Evolutionary conservation across 1,284 basidiomycete genomes (phyloP).

Genomic region (Erythrobasidium hasegawianum): DNA sequence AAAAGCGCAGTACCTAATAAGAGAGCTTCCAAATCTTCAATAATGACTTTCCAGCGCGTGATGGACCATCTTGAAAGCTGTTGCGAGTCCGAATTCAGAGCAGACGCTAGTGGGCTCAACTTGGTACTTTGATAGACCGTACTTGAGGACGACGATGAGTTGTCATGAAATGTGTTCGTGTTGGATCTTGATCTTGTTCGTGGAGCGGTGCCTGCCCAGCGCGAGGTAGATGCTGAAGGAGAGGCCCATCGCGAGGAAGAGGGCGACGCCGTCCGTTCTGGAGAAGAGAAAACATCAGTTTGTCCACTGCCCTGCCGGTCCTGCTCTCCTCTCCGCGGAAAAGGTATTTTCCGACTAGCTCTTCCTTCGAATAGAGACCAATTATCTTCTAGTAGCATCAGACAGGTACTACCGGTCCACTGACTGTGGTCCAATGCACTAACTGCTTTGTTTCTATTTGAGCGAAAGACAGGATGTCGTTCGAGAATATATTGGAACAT

Average conservation of each 20-base stretch:
- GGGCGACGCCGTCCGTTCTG: neutral
- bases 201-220: constrained; percentile 11
- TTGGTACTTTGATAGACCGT: constrained; percentile 14
- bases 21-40: constrained; percentile 24
- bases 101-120: constrained; percentile 13
- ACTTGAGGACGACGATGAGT: neutral
- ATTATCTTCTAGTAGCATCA: constrained; percentile 23
- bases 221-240: constrained; percentile 6
- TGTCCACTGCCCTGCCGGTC: neutral
- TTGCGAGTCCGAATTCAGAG: neutral
- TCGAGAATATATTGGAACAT: constrained; percentile 22
- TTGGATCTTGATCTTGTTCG: neutral
- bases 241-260: neutral
- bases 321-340: neutral
- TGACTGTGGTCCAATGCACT: constrained; percentile 13
- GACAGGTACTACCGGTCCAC: constrained; percentile 15
- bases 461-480: neutral
- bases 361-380: constrained; percentile 15
- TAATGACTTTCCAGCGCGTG: constrained; percentile 19
- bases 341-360: constrained; percentile 5
- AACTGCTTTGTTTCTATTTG: neutral
- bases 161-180: neutral
- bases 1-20: constrained; percentile 13
- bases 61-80: constrained; percentile 15
- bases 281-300: neutral